Conservation (phyloP, 371 early-diverging fungal genomes). For the Apophysomyces trapeziformis region DNA sequence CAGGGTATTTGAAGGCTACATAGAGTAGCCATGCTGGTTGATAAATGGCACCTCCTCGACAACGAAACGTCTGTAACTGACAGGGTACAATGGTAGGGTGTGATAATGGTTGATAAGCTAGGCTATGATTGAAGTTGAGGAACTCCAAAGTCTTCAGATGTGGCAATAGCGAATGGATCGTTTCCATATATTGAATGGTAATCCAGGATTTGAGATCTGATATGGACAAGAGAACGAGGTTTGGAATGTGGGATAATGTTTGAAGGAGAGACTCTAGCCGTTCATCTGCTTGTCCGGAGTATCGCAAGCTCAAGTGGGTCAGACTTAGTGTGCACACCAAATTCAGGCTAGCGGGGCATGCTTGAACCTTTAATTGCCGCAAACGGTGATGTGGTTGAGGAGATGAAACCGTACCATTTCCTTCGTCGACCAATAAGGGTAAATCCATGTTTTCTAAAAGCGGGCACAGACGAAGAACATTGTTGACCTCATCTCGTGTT, state of each 20-base stretch:
- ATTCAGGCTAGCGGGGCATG: neutral
- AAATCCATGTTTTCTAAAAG: neutral
- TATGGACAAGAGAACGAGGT: neutral
- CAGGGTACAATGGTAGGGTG: neutral
- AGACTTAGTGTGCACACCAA: neutral
- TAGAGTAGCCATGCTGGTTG: constrained; percentile 9
- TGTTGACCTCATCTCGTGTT: neutral
- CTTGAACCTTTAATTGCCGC: neutral
- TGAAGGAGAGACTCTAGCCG: neutral
- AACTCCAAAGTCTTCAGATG: neutral
- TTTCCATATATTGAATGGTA: neutral
- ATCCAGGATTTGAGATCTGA: neutral
- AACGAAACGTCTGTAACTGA: neutral
- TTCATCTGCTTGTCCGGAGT: neutral
- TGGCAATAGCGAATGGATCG: neutral
- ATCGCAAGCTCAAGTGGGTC: neutral
- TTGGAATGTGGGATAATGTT: neutral
- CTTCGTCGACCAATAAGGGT: neutral
- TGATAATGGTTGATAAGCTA: neutral
- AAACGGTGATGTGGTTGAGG: neutral
- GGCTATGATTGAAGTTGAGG: constrained; percentile 1
- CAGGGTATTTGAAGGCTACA: constrained; percentile 12
- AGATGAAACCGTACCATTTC: neutral
- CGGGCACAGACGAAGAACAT: neutral
- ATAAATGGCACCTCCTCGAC: constrained; percentile 1